Evolutionary conservation across 2,329 filamentous ascomycete genomes (phyloP).

Genomic region (Parastagonospora avenae): DNA sequence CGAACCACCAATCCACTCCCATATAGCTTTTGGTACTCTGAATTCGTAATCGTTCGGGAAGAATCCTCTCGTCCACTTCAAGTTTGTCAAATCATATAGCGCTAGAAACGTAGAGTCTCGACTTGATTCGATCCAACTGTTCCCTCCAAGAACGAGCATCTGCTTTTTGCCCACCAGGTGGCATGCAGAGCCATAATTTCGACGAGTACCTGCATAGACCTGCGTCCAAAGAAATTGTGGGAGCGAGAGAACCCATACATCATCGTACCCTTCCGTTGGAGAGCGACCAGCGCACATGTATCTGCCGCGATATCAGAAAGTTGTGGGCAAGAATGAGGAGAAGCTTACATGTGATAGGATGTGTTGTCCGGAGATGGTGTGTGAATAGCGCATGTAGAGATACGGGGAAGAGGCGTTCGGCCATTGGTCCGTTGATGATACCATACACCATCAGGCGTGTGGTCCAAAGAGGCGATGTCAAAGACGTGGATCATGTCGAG

Average conservation of each 20-base stretch:
- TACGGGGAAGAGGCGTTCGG: background rate
- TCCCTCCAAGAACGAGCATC: conserved; percentile 5
- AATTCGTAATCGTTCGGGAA: conserved; percentile 1
- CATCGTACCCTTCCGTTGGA: background rate
- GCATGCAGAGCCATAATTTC: conserved; percentile 4
- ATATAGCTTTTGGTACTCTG: conserved; percentile 10
- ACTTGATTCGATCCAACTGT: background rate
- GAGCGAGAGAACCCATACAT: conserved; percentile 10
- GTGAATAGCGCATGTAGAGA: background rate
- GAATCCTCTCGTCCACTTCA: conserved; percentile 4
- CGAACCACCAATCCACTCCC: conserved; percentile 10
- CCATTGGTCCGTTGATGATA: conserved; percentile 5
- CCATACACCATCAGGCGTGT: conserved; percentile 2
- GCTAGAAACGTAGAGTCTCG: background rate
- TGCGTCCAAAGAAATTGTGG: conserved; percentile 12
- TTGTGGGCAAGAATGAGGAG: background rate
- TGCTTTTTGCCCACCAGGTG: conserved; percentile 8
- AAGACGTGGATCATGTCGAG: conserved; percentile 7
- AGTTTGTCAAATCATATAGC: conserved; percentile 8
- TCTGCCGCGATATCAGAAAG: background rate
- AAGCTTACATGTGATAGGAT: background rate
- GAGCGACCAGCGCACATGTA: conserved; percentile 4
- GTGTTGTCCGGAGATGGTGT: background rate
- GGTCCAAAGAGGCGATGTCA: conserved; percentile 8
- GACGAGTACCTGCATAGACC: conserved; percentile 1